Conservation (phyloP, 2,329 filamentous ascomycete genomes). For the Rachicladosporium sp. region DNA sequence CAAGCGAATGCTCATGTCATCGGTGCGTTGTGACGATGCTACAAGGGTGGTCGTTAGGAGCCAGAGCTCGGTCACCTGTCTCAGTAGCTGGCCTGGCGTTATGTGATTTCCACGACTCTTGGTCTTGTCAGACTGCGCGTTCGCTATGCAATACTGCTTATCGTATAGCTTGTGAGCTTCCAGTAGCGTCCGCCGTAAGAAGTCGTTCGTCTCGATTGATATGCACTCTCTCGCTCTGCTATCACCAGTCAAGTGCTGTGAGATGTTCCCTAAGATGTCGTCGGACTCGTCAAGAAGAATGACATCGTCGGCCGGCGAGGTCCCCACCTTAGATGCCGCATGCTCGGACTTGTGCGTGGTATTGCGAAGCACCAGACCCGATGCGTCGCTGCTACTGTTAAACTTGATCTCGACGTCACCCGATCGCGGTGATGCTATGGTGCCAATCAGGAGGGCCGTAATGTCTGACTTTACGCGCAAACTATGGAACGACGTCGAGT, state of each 20-base stretch:
- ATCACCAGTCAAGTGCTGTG: constrained; percentile 29
- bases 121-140: constrained; percentile 3
- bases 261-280: constrained; percentile 40
- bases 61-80: constrained; percentile 44
- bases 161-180: constrained; percentile 12
- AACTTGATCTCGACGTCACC: too few relatives aligned
- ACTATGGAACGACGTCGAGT: constrained; percentile 29
- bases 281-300: constrained; percentile 22
- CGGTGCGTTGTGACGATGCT: neutral
- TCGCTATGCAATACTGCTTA: constrained; percentile 16
- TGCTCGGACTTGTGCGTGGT: too few relatives aligned
- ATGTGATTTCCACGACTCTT: constrained; percentile 2
- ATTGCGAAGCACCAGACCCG: too few relatives aligned
- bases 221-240: constrained; percentile 22
- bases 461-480: too few relatives aligned
- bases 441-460: too few relatives aligned
- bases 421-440: too few relatives aligned
- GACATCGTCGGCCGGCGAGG: constrained; percentile 11
- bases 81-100: constrained; percentile 32
- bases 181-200: constrained; percentile 39
- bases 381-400: too few relatives aligned
- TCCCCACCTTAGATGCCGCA: too few relatives aligned
- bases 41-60: constrained; percentile 40
- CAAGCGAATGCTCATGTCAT: neutral
- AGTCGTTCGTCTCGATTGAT: constrained; percentile 36